Evolutionary conservation across 495 filamentous ascomycete genomes (phyloP).

Genomic region (Lentithecium fluviatile): DNA sequence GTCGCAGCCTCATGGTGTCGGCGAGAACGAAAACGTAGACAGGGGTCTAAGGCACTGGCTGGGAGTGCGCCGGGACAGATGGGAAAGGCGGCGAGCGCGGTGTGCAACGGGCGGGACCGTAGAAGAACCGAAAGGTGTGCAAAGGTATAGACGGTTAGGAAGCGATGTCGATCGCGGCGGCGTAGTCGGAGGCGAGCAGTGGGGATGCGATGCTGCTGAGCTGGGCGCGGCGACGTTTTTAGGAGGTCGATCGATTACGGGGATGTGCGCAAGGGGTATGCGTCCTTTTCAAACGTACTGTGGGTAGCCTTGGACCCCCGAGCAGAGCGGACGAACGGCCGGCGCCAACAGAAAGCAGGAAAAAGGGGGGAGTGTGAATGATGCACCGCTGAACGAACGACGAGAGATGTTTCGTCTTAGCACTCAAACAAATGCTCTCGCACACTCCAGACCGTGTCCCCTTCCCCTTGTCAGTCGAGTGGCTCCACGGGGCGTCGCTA

Average conservation of each 20-base stretch:
- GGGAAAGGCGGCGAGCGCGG: not conserved
- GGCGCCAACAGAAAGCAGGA: too few species aligned
- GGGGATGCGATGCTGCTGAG: not conserved
- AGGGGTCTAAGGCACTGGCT: constrained; percentile 13
- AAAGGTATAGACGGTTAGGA: not conserved
- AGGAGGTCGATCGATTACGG: constrained; percentile 8
- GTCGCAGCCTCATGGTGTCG: constrained; percentile 50
- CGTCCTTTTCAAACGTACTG: not conserved
- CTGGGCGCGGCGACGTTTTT: constrained; percentile 3
- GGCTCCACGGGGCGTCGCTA: too few species aligned
- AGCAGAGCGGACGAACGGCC: too few species aligned
- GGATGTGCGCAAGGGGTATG: constrained; percentile 18
- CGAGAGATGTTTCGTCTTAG: too few species aligned
- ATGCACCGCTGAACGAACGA: not conserved
- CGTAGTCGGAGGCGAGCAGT: not conserved
- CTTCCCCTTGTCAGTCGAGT: not conserved
- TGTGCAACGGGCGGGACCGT: not conserved
- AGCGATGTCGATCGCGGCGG: not conserved
- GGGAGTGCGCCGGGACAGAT: not conserved
- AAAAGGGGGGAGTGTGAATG: not conserved
- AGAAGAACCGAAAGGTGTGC: not conserved
- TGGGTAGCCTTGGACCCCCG: too few species aligned
- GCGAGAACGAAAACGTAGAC: constrained; percentile 8
- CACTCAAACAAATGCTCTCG: not conserved
- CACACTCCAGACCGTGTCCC: constrained; percentile 3